Percentiles rank a stretch among this genome's conserved stretches.
These are phyloP conservation scores for Hypericum perforatum DNA, from an alignment of 345 rosid species.

Conservation along the genomic window DNA sequence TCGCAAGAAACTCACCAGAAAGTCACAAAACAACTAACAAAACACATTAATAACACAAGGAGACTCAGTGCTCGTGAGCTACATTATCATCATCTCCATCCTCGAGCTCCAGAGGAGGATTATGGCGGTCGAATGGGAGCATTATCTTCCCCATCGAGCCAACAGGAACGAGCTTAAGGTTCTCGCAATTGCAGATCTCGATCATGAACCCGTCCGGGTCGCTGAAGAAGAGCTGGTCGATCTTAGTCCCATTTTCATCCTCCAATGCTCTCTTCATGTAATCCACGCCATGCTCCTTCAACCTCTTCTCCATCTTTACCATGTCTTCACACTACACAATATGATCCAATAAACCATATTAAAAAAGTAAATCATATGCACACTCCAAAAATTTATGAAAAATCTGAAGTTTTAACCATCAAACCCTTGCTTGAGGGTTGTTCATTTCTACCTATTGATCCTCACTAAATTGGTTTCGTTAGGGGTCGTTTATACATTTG, in stretches of 20 bases:
- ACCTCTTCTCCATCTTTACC: constrained; percentile 36
- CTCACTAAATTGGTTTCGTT: no score
- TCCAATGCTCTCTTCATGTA: constrained; percentile 44
- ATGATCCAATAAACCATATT: no score
- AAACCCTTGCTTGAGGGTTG: no score
- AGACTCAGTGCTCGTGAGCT: no score
- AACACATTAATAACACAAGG: no score
- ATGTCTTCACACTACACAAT: constrained; percentile 52
- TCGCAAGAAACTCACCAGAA: no score
- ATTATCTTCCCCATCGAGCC: constrained; percentile 22
- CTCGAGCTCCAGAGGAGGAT: constrained; percentile 20
- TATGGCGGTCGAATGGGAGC: constrained; percentile 23
- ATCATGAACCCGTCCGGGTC: constrained; percentile 74
- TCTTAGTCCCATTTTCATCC: constrained; percentile 27
- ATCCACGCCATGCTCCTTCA: constrained; percentile 36
- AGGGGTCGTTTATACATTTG: no score
- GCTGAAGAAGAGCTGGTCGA: constrained; percentile 58
- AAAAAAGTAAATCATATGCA: no score
- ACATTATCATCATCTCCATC: neutral
- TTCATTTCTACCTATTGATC: no score
- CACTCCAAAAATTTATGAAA: no score
- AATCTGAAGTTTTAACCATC: no score
- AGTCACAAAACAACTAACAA: no score
- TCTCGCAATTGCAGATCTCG: constrained; percentile 79
- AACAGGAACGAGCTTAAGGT: constrained; percentile 52